Evolutionary conservation across 2,329 filamentous ascomycete species (phyloP).

Genomic region (Aureobasidium sp.): DNA sequence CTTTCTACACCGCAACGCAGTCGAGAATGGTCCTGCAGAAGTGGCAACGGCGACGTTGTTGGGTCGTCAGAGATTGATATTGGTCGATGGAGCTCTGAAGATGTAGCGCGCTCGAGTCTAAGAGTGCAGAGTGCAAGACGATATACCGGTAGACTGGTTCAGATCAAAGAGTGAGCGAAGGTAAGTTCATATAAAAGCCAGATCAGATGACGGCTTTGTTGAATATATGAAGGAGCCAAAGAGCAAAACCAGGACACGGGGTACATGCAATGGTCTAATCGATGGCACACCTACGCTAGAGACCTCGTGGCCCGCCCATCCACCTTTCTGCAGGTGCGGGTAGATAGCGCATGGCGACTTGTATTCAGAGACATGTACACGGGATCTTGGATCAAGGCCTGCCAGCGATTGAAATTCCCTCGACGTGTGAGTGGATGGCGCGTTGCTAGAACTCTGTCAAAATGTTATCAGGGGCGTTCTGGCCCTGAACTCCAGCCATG

Average conservation of each 20-base stretch:
- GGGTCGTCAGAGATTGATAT: not conserved
- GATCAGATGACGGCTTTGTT: not conserved
- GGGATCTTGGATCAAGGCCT: not conserved
- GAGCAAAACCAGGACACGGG: constrained; percentile 1
- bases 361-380: constrained; percentile 2
- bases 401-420: not conserved
- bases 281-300: not conserved
- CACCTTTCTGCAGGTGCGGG: constrained; percentile 2
- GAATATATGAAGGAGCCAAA: not conserved
- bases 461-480: not conserved
- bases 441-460: constrained; percentile 4
- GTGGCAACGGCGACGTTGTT: not conserved
- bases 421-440: constrained; percentile 2
- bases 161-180: constrained; percentile 4
- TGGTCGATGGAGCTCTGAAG: not conserved
- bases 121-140: not conserved
- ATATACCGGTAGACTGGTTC: not conserved
- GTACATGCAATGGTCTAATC: not conserved
- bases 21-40: not conserved
- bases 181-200: not conserved
- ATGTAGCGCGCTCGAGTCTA: not conserved
- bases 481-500: not conserved
- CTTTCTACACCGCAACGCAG: not conserved
- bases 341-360: constrained; percentile 4
- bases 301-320: constrained; percentile 1